Percentiles rank a stretch among this genome's conserved stretches.
Evolutionary conservation across 2,329 filamentous ascomycete genomes (phyloP).

Genomic region (Aspergillus quadricinctus): DNA sequence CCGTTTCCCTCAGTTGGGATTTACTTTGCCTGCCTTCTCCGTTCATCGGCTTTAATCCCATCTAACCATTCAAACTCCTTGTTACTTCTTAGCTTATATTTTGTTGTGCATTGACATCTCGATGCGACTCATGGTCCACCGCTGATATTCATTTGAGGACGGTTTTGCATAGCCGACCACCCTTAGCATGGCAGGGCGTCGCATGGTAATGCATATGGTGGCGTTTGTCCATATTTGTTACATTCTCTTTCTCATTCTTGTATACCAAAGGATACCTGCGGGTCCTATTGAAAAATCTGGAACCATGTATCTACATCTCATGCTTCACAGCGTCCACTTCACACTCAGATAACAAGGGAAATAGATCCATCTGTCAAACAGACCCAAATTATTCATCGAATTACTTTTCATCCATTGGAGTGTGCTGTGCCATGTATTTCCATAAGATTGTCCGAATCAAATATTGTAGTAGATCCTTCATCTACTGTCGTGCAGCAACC

Average conservation of each 20-base stretch:
- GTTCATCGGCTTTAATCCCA: slow-evolving; percentile 4
- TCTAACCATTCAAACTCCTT: slow-evolving; percentile 1
- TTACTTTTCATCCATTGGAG: not conserved
- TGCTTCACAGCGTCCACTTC: slow-evolving; percentile 2
- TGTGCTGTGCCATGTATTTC: not conserved
- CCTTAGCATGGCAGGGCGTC: slow-evolving; percentile 33
- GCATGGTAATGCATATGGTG: slow-evolving; percentile 23
- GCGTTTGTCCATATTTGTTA: slow-evolving; percentile 17
- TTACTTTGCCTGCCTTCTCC: not conserved
- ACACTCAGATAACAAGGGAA: not conserved
- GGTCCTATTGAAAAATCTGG: slow-evolving; percentile 8
- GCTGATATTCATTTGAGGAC: slow-evolving; percentile 5
- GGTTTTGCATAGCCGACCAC: slow-evolving; percentile 11
- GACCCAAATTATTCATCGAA: not conserved
- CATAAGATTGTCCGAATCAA: not conserved
- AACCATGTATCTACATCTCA: not conserved
- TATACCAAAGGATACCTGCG: not conserved
- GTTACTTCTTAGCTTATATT: slow-evolving; percentile 2
- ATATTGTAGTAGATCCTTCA: not conserved
- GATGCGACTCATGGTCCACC: not conserved
- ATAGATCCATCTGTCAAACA: not conserved
- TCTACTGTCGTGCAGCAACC: slow-evolving; percentile 7
- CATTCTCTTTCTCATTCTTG: slow-evolving; percentile 7
- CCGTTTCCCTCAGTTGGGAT: slow-evolving; percentile 8
- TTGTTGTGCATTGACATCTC: not conserved